phyloP scores from a whole-genome alignment of 768 basidiomycete species.

The Lentinula lateritia region DNA sequence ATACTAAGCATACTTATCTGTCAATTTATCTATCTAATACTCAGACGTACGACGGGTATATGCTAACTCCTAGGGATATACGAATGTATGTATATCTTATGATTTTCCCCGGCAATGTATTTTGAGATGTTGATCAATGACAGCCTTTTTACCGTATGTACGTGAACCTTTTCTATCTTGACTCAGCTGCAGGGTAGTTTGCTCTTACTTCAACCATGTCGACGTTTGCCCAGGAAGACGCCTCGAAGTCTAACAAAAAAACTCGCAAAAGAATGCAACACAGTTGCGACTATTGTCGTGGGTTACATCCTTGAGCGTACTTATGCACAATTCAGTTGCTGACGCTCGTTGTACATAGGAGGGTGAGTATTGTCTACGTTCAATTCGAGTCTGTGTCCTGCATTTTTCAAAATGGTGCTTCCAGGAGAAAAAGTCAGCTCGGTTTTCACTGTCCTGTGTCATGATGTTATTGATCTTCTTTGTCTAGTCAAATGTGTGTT shows the following conservation, averaged over 20 bases:
- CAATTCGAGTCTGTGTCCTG: too few relatives aligned
- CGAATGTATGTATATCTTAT: too few relatives aligned
- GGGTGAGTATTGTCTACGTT: neutral
- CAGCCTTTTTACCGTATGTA: neutral
- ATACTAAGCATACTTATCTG: too few relatives aligned
- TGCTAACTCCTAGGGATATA: too few relatives aligned
- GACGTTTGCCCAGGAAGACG: neutral
- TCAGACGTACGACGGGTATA: too few relatives aligned
- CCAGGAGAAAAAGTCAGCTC: constrained; percentile 30
- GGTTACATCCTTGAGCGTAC: neutral
- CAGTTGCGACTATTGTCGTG: constrained; percentile 40
- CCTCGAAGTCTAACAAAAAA: neutral
- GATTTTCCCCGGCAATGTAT: neutral
- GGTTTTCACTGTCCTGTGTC: neutral
- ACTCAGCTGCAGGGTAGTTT: neutral
- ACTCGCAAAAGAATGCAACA: constrained; percentile 27
- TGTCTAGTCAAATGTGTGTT: constrained; percentile 1
- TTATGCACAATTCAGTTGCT: neutral
- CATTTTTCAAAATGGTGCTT: too few relatives aligned
- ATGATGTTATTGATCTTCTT: neutral
- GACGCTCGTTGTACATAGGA: neutral
- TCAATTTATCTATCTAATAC: too few relatives aligned
- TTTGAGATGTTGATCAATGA: neutral
- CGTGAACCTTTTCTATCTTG: neutral
- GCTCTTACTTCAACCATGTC: neutral